These are phyloP conservation scores for Raffaelea albimanens DNA, from an alignment of 2,329 filamentous ascomycete species.

Conservation along the genomic window DNA sequence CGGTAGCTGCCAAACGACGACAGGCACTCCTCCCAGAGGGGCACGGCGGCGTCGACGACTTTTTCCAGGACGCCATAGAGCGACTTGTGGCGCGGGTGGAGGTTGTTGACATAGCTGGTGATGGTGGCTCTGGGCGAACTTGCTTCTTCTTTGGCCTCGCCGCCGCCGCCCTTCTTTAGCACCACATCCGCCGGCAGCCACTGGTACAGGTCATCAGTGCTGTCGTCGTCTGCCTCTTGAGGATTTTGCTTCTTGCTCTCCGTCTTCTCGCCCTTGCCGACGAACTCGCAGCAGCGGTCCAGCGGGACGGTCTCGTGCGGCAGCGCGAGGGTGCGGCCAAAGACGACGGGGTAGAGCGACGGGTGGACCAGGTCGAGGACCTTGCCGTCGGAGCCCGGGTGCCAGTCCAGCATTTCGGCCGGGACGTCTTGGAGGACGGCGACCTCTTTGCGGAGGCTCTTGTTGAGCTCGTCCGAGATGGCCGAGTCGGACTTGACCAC, in stretches of 20 bases:
- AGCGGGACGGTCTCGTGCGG: slow-evolving; percentile 22
- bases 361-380: slow-evolving; percentile 52
- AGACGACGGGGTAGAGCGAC: slow-evolving; percentile 47
- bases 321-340: slow-evolving; percentile 21
- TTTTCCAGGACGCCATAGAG: slow-evolving; percentile 26
- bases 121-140: slow-evolving; percentile 20
- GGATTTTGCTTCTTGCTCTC: too few species aligned
- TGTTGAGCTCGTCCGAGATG: slow-evolving; percentile 21
- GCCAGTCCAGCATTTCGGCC: slow-evolving; percentile 33
- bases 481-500: slow-evolving; percentile 44
- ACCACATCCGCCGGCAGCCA: slow-evolving; percentile 28
- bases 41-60: slow-evolving; percentile 25
- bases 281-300: slow-evolving; percentile 15
- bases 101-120: slow-evolving; percentile 35
- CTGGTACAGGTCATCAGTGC: slow-evolving; percentile 14
- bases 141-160: too few species aligned
- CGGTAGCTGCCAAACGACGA: slow-evolving; percentile 1
- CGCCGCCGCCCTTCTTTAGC: too few species aligned
- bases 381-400: slow-evolving; percentile 40
- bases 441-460: slow-evolving; percentile 28
- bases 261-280: slow-evolving; percentile 13
- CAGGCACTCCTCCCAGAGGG: slow-evolving; percentile 27
- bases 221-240: too few species aligned
- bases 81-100: slow-evolving; percentile 24
- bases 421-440: slow-evolving; percentile 33